Conservation (phyloP, 441 rosid species). For the Gossypium aridum region DNA sequence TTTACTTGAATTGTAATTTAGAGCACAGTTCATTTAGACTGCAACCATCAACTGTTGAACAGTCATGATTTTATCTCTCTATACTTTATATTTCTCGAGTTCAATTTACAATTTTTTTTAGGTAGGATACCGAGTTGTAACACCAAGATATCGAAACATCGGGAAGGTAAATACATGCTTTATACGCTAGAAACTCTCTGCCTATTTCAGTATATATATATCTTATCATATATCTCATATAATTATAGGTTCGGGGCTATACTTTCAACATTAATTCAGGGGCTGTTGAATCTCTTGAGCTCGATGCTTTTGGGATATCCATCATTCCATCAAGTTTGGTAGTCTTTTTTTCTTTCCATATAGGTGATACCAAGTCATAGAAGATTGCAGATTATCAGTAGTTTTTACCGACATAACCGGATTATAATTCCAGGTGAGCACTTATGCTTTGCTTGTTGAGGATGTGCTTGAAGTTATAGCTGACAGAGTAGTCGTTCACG, state of each 20-base stretch:
- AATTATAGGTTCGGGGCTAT: constrained; percentile 76
- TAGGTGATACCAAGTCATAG: neutral
- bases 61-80: neutral
- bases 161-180: constrained; percentile 52
- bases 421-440: constrained; percentile 54
- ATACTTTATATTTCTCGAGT: constrained; percentile 8
- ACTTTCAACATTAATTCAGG: constrained; percentile 80
- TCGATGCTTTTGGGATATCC: constrained; percentile 56
- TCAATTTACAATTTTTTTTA: constrained; percentile 31
- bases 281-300: constrained; percentile 69
- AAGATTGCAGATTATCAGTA: neutral
- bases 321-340: constrained; percentile 66
- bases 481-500: constrained; percentile 67
- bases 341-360: neutral
- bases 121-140: constrained; percentile 86
- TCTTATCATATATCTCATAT: neutral
- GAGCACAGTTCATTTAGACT: neutral
- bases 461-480: constrained; percentile 70
- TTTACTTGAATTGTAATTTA: neutral
- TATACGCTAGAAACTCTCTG: neutral
- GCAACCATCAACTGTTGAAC: neutral
- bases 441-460: constrained; percentile 68
- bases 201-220: neutral
- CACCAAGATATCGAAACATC: constrained; percentile 45
- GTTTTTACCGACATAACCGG: neutral